Evolutionary conservation across 768 basidiomycete species (phyloP).

Genomic region (Kwoniella newhampshirensis): DNA sequence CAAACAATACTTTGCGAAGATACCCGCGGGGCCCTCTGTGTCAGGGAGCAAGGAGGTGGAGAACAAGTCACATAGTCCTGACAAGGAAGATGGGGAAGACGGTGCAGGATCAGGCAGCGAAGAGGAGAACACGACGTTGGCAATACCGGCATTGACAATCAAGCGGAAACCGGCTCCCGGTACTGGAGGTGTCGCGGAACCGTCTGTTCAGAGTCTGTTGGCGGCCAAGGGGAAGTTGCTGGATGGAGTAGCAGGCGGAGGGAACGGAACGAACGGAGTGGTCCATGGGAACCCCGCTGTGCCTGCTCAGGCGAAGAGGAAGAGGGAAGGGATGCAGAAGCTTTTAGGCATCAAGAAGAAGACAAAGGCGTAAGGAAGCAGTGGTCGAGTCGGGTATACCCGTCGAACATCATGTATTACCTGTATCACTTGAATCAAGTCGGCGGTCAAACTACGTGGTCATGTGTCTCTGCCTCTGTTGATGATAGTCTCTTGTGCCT

Average conservation of each 20-base stretch:
- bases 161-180: slow-evolving; percentile 37
- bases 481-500: too few species aligned
- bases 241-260: slow-evolving; percentile 16
- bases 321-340: slow-evolving; percentile 43
- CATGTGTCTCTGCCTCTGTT: too few species aligned
- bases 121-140: slow-evolving; percentile 19
- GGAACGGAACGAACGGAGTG: slow-evolving; percentile 2
- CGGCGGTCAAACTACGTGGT: too few species aligned
- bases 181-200: slow-evolving; percentile 29
- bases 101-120: slow-evolving; percentile 8
- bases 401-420: too few species aligned
- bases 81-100: slow-evolving; percentile 16
- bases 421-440: too few species aligned
- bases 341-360: slow-evolving; percentile 50
- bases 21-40: slow-evolving; percentile 51
- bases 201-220: slow-evolving; percentile 48
- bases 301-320: slow-evolving; percentile 31
- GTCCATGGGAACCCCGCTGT: slow-evolving; percentile 3
- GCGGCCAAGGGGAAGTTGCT: slow-evolving; percentile 45
- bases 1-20: slow-evolving; percentile 79
- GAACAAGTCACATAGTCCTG: slow-evolving; percentile 2
- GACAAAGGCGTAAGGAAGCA: slow-evolving; percentile 16
- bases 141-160: slow-evolving; percentile 40
- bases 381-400: too few species aligned
- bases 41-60: slow-evolving; percentile 1